Base-by-base conservation (phyloP, 2,329 filamentous ascomycete species). In the Ophiostoma angusticollis region DNA sequence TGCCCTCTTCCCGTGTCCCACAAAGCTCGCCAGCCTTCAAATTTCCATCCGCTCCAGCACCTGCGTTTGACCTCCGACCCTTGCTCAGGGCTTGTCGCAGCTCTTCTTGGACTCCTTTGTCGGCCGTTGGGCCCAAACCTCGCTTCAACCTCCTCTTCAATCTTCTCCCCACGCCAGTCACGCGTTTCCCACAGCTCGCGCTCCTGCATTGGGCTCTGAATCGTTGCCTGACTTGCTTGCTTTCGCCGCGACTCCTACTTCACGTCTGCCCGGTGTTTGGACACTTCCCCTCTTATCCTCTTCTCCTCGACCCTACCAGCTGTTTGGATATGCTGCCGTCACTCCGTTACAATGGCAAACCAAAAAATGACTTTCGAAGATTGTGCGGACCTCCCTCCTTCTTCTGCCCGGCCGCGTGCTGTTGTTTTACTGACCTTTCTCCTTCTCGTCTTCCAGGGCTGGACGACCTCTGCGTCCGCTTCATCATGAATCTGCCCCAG, bases 381-480 rank as follows among this genome's bases (percentile, higher is more conserved):
- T 62, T 93, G 86, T 87, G 67, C 57, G 68, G n/a, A n/a, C n/a
- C n/a, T n/a, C n/a, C n/a, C n/a, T n/a, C n/a, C n/a, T n/a, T n/a
- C n/a, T 60, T 17, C 13, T 22, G 16, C 6, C 24, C 7, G 25
- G 4, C 19, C 3, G 7, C 23, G 34, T 22, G 13, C 3, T 11
- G 22, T 19, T 6, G 16, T 31, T n/a, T 39, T 22, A n/a, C 25
- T 31, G 12, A 33, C 37, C 9, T 47, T 29, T 16, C 23, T 17
- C 9, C 19, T 21, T 12, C 17, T n/a, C 6, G 2, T 12, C 17
- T 29, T 24, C 33, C 39, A 89, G 84, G 84, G 87, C 72, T 96
- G 66, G 89, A 96, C 78, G 89, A 96, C 64, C 74, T 96, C 44
- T 94, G 86, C 62, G 89, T 93, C 58, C 85, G 93, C 57, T 98